Evolutionary conservation across 352 stramenopile genomes (phyloP), one percentile per base, ranked within the genome.

Genomic region (Phytophthora cactorum): DNA sequence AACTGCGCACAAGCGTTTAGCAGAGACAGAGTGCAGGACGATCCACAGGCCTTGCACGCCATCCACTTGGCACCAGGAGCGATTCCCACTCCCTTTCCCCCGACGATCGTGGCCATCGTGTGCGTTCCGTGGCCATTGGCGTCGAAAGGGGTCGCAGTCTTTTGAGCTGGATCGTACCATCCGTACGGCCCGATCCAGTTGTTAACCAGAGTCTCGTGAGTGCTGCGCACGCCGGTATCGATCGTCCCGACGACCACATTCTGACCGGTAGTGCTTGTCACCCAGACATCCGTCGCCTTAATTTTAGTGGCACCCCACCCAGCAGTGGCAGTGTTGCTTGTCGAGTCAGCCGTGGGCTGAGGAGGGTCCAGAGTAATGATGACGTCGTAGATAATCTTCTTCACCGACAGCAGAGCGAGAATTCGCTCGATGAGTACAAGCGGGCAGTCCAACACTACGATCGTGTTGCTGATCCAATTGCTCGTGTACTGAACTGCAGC

Each of bases 1-100:
- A 82, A 91, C 57, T 90, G 68, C 3, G 59, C 66, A 60, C 79
- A 90, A 14, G 62, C 51, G 9, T 74, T 63, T 32, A 90, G 31
- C 6, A 80, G 49, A 7, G 72, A 78, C 39, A 74, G 10, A 14
- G 63, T 55, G 53, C 70, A 77, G 1, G 59, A 56, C 10, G 59
- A 50, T 51, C 55, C 52, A 44, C 80, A 89, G 2, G 74, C 81
- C 47, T 82, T 79, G 74, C 78, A 88, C 2, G 77, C 39, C 54
- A 89, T 85, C 78, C 78, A 89, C 28, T 63, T 85, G 28, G 56
- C 69, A 4, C 71, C 75, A 12, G 81, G 78, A 11, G 81, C 81
- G 11, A 89, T 66, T 2, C 78, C 81, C 5, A 88, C 66, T 8
- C 78, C 78, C 8, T 62, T 38, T 0, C 47, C 29, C 3, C 81